These are phyloP conservation scores for Sabuloglossum arenarium DNA, from an alignment of 495 filamentous ascomycete species.

Conservation along the genomic window DNA sequence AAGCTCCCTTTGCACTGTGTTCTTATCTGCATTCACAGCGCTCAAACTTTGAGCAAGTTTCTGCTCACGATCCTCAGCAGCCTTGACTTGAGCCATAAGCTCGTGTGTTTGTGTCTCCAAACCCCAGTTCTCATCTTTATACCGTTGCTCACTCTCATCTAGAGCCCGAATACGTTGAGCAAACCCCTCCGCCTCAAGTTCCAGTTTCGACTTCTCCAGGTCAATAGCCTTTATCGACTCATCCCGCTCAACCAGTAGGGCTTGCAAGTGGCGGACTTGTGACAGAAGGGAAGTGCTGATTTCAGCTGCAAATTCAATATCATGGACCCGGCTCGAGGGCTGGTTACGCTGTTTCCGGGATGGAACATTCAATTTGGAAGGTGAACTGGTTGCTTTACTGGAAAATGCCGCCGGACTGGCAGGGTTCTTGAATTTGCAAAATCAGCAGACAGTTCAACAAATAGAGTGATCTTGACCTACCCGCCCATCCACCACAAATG, in stretches of 20 bases:
- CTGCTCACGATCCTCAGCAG: constrained; percentile 57
- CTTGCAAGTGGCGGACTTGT: constrained; percentile 77
- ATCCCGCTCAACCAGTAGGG: constrained; percentile 63
- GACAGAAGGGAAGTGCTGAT: constrained; percentile 77
- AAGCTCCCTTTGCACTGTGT: constrained; percentile 51
- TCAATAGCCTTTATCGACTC: constrained; percentile 58
- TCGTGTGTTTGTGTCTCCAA: constrained; percentile 81
- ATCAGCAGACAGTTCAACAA: background rate
- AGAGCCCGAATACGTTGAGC: constrained; percentile 56
- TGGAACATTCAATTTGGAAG: constrained; percentile 73
- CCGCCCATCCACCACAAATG: constrained; percentile 34
- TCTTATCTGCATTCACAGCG: constrained; percentile 52
- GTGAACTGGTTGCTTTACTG: constrained; percentile 65
- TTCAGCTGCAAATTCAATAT: constrained; percentile 91
- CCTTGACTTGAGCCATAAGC: constrained; percentile 42
- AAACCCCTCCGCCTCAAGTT: constrained; percentile 61
- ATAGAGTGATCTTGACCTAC: constrained; percentile 26
- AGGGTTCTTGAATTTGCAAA: constrained; percentile 29
- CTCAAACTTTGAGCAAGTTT: constrained; percentile 53
- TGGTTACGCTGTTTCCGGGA: constrained; percentile 79
- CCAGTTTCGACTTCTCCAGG: constrained; percentile 52
- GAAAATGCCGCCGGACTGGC: constrained; percentile 63
- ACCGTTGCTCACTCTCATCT: constrained; percentile 83
- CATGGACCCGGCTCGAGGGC: constrained; percentile 61
- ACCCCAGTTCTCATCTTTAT: constrained; percentile 96